Evolutionary conservation across 2,329 filamentous ascomycete species (phyloP).

Genomic region (Erysiphe pulchra): DNA sequence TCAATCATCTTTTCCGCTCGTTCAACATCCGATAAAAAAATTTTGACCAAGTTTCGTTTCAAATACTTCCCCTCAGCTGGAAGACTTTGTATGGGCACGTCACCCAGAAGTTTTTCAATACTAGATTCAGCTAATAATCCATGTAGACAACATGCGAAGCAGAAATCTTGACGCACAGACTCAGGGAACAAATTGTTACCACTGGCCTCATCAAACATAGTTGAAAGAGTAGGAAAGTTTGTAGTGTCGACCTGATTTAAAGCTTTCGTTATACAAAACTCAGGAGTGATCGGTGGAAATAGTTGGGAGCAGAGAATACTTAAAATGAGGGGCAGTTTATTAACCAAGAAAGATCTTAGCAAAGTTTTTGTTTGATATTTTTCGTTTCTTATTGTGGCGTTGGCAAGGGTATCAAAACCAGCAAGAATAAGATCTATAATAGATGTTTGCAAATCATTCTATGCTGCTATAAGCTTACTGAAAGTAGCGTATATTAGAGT

Average conservation of each 20-base stretch:
- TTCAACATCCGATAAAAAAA: constrained; percentile 54
- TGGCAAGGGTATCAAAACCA: constrained; percentile 72
- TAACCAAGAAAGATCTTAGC: constrained; percentile 65
- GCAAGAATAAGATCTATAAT: constrained; percentile 66
- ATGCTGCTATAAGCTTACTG: neutral
- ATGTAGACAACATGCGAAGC: constrained; percentile 76
- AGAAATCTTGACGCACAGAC: constrained; percentile 55
- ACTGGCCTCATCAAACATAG: constrained; percentile 31
- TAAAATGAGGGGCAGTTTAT: constrained; percentile 39
- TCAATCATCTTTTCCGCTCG: constrained; percentile 50
- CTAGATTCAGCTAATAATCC: constrained; percentile 54
- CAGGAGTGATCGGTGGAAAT: constrained; percentile 31
- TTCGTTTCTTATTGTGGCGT: constrained; percentile 52
- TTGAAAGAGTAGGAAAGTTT: constrained; percentile 36
- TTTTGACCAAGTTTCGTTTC: constrained; percentile 53
- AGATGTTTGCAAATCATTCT: constrained; percentile 54
- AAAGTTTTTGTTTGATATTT: constrained; percentile 35
- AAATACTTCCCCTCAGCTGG: constrained; percentile 48
- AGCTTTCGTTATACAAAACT: constrained; percentile 39
- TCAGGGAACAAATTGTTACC: constrained; percentile 29
- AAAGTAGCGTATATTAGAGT: neutral
- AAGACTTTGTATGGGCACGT: constrained; percentile 57
- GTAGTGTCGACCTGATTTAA: constrained; percentile 35
- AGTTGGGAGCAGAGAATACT: constrained; percentile 28
- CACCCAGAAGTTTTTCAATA: constrained; percentile 57